Conservation (phyloP, 768 basidiomycete genomes). For the Agrocybe pediades region DNA sequence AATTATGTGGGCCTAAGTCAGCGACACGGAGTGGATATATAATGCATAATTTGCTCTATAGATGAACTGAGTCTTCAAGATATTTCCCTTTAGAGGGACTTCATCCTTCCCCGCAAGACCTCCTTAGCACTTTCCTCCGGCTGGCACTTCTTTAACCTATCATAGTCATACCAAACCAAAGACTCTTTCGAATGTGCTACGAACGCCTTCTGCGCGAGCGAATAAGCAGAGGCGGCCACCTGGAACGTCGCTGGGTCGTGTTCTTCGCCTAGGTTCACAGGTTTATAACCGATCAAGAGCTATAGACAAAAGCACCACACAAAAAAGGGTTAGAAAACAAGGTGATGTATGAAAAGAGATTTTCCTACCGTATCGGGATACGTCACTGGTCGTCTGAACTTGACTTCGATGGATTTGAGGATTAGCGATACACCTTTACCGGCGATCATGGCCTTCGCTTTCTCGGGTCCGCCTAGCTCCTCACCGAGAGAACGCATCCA, state of each 20-base stretch:
- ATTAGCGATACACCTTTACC: conserved; percentile 73
- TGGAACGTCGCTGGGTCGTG: conserved; percentile 47
- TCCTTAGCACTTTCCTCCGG: conserved; percentile 53
- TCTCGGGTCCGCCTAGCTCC: conserved; percentile 58
- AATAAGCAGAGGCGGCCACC: conserved; percentile 59
- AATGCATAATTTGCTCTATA: background rate
- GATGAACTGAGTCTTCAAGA: conserved; percentile 6
- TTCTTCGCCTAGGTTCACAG: conserved; percentile 32
- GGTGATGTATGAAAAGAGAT: conserved; percentile 14
- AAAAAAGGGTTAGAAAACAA: conserved; percentile 23
- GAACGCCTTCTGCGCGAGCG: conserved; percentile 59
- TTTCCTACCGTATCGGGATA: conserved; percentile 69
- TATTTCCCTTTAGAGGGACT: no score
- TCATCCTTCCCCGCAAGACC: conserved; percentile 27
- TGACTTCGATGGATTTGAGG: conserved; percentile 68
- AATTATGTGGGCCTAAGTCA: no score
- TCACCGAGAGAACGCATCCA: conserved; percentile 64
- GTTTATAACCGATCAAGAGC: conserved; percentile 68
- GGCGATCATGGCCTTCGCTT: conserved; percentile 57
- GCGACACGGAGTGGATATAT: no score
- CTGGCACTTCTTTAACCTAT: conserved; percentile 60
- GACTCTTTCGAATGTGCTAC: conserved; percentile 67
- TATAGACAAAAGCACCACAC: conserved; percentile 20
- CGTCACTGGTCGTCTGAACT: conserved; percentile 70
- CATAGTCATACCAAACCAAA: conserved; percentile 81